These are phyloP conservation scores for Cutaneotrichosporon cutaneum DNA, from an alignment of 1,284 basidiomycete genomes.

Conservation along the genomic window DNA sequence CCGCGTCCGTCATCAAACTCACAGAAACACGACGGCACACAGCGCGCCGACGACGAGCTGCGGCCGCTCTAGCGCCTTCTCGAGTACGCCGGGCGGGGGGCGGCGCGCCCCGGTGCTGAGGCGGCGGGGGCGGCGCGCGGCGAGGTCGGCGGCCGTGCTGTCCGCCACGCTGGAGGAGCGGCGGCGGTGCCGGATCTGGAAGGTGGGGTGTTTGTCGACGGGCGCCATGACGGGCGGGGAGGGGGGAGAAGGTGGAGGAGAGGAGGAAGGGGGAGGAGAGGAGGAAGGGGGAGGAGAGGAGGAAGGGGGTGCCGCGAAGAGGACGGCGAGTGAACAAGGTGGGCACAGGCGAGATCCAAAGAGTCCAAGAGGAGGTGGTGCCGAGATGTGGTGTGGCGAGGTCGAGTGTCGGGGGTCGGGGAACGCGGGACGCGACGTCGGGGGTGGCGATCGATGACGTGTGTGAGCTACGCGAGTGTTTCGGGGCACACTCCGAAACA, in stretches of 20 bases:
- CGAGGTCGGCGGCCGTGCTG: constrained; percentile 7
- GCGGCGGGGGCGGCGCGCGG: constrained; percentile 14
- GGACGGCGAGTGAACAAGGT: neutral
- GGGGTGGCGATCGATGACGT: too few species aligned
- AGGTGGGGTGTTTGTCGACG: constrained; percentile 13
- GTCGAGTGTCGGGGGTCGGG: too few species aligned
- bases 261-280: neutral
- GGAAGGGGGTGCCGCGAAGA: neutral
- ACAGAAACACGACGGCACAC: constrained; percentile 30
- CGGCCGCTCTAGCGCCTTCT: constrained; percentile 17
- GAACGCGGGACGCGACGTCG: too few species aligned
- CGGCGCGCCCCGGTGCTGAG: constrained; percentile 11
- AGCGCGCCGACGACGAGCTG: constrained; percentile 23
- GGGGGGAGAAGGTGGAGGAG: neutral
- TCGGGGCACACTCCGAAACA: too few species aligned
- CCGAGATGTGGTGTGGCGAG: too few species aligned
- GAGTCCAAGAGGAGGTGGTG: too few species aligned
- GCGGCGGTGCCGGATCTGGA: constrained; percentile 18
- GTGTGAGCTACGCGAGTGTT: too few species aligned
- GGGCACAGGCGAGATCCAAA: too few species aligned
- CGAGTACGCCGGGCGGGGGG: neutral
- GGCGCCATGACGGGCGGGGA: constrained; percentile 1
- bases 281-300: neutral
- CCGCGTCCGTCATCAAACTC: constrained; percentile 15
- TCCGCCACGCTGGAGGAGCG: constrained; percentile 13